Evolutionary conservation across 192 early-diverging fungal species (phyloP), one percentile per base, ranked within the genome.

Genomic region (Powellomyces hirtus): DNA sequence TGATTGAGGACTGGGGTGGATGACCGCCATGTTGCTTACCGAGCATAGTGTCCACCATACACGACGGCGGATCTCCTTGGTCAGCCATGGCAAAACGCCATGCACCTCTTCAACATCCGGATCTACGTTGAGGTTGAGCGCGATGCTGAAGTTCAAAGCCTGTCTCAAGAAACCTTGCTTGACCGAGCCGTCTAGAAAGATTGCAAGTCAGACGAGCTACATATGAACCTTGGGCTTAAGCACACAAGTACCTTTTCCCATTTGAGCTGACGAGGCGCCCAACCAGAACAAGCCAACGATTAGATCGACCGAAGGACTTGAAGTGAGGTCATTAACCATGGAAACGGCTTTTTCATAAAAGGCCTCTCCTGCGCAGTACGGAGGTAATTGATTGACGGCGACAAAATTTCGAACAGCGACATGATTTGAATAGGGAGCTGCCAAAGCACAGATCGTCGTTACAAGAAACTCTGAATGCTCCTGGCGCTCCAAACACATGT

Each of bases 81-180:
- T 18, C n/a, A 62, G 33, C 69, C 69, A 71, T 3, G 69, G 37
- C 13, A 71, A 29, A 31, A 38, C 36, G 16, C 69, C 69, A 55
- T 71, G 69, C 24, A 71, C 69, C 29, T 71, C 69, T 38, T 71
- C 69, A 13, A 71, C 60, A 55, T 71, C 69, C 27, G 69, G 69
- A 38, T 71, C 69, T 20, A 71, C 40, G 35, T 63, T 71, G 30
- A 71, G n/a, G 22, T 49, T 51, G 1, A 71, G 16, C 22, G 51
- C 20, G 3, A 31, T 18, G 18, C 53, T 53, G 0, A 59, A 16
- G 35, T 30, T 20, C 24, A 71, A 13, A 4, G 69, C 57, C 35
- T 36, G 46, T n/a, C 30, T 45, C 6, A 49, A 27, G 30, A 49
- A 69, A 30, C 22, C 6, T 11, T n/a, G 49, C 46, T 61, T 69